Evolutionary conservation across 148 eudicot species (phyloP).

Genomic region (Camellia japonica): DNA sequence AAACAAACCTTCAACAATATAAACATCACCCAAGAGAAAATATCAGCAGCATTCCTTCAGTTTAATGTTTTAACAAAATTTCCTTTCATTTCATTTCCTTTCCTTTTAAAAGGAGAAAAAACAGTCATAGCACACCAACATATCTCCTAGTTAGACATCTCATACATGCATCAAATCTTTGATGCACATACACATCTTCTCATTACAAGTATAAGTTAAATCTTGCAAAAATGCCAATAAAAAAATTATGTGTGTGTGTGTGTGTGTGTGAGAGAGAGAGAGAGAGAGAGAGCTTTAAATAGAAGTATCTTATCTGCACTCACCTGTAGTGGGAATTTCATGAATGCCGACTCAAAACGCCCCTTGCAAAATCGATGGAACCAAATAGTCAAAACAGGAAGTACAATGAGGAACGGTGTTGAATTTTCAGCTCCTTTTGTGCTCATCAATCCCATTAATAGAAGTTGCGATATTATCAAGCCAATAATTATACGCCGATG

Average conservation of each 20-base stretch:
- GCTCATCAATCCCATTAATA: conserved; percentile 72
- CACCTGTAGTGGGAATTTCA: conserved; percentile 73
- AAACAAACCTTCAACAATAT: not conserved
- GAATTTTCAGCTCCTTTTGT: conserved; percentile 47
- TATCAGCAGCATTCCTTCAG: not conserved
- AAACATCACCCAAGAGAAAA: not conserved
- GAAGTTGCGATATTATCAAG: conserved; percentile 69
- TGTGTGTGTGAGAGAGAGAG: too few species aligned
- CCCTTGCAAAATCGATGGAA: conserved; percentile 84
- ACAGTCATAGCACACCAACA: not conserved
- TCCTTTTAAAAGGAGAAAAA: not conserved
- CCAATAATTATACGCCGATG: conserved; percentile 71
- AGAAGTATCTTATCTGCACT: conserved; percentile 10
- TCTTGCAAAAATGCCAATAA: not conserved
- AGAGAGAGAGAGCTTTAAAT: not conserved
- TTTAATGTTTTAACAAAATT: not conserved
- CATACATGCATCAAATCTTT: not conserved
- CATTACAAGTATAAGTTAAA: not conserved
- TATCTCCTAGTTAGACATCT: not conserved
- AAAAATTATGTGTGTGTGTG: not conserved
- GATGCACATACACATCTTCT: not conserved
- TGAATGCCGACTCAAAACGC: conserved; percentile 80
- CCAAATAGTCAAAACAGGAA: conserved; percentile 87
- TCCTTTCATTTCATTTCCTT: not conserved
- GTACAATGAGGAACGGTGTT: conserved; percentile 61